Percentiles rank a stretch among this genome's conserved stretches.
phyloP scores from a whole-genome alignment of 257 asterid species.

The Scutellaria barbata region DNA sequence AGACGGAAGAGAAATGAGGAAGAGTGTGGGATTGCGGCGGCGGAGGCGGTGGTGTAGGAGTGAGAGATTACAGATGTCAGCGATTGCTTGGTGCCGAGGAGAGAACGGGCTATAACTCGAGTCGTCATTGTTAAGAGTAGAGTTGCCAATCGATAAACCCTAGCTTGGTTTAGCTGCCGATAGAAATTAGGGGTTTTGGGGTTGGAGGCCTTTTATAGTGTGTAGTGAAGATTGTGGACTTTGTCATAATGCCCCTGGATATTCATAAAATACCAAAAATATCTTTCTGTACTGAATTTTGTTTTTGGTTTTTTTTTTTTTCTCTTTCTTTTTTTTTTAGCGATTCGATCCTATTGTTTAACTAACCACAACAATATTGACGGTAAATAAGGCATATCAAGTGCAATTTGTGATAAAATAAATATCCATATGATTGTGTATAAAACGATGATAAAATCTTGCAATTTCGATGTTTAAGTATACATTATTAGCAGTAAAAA shows the following conservation, averaged over 20 bases:
- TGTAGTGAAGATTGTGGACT: neutral
- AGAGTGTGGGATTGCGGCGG: constrained; percentile 36
- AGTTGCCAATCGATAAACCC: constrained; percentile 43
- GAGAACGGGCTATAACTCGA: constrained; percentile 58
- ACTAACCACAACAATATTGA: no score
- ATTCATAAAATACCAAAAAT: constrained; percentile 6
- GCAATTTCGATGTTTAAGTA: no score
- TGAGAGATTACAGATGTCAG: constrained; percentile 40
- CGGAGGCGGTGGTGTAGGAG: constrained; percentile 47
- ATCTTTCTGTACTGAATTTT: neutral
- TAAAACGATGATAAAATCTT: no score
- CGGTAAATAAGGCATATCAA: no score
- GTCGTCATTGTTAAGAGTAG: constrained; percentile 62
- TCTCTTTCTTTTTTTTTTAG: no score
- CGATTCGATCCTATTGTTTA: no score
- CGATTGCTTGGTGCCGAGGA: constrained; percentile 49
- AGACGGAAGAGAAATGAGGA: constrained; percentile 54
- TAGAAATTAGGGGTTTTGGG: constrained; percentile 35
- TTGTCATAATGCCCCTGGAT: constrained; percentile 24
- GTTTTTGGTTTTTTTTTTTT: no score
- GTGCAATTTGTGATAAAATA: no score
- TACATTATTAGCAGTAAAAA: no score
- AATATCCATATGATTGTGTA: no score
- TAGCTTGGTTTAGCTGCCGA: constrained; percentile 13
- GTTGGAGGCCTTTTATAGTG: neutral